Base-by-base conservation (phyloP, 805 yeast species). In the Pichia nanzhaoensis region DNA sequence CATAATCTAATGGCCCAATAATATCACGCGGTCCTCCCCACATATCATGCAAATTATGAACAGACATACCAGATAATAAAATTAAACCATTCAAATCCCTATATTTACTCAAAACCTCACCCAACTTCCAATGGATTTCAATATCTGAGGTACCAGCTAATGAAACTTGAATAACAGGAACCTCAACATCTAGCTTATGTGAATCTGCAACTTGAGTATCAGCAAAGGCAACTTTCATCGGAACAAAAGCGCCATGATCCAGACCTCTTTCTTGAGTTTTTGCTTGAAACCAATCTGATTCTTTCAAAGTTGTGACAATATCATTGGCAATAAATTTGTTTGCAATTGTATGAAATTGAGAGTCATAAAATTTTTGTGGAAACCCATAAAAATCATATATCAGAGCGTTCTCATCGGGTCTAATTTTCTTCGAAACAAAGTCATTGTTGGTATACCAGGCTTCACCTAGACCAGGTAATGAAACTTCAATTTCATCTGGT, bases 181-280 rank as follows among this genome's bases (percentile, higher is more conserved):
- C 64, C 24, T 72, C 74, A 24, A 75, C 50, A 45, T 74, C 78
- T 34, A 68, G 65, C 28, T 68, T 68, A 2, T 63, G 54, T 5
- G 65, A 60, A 45, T 64, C 65, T 14, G 54, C 53, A 19, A 61
- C 59, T 5, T 62, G 57, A 2, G 66, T 47, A 22, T 68, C 58
- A 35, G 76, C 70, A 51, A 84, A 83, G 7, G 86, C 87, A 20
- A 82, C 84, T 55, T 82, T 78, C 48, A 81, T 69, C 1, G 91
- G 91, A 5, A 82, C 89, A 88, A 91, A 85, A 7, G 71, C 81
- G 6, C 95, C 95, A 63, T 85, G 95, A 58, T 85, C 95, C 19
- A 86, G 61, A 9, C 93, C 93, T 45, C 93, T 66, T n/a, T 64
- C 58, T 0, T 73, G 67, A 9, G 76, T 48, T 22, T 63, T 61